Evolutionary conservation across 805 yeast genomes (phyloP), one percentile per base, ranked within the genome.

Genomic region (Komagataella ulmi): DNA sequence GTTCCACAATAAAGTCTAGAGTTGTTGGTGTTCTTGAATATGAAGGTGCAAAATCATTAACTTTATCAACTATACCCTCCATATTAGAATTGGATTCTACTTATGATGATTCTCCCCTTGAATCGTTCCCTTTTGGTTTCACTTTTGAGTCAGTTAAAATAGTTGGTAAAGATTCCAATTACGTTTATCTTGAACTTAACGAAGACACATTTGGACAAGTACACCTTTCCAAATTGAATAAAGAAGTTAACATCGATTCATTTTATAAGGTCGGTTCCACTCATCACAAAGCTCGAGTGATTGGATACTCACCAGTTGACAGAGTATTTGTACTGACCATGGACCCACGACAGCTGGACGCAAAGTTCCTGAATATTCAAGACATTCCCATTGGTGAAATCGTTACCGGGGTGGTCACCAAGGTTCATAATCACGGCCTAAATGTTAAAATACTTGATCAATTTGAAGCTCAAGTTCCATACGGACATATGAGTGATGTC

Each of bases 91-190:
- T 73, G 50, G 55, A 53, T 18, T 49, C 24, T 30, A 51, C 46
- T 24, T 46, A 51, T 12, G 48, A 36, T 19, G 51, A 52, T 21
- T 65, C 72, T 21, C 76, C 77, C 17, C 59, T 81, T 49, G 82
- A 79, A 50, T 83, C 90, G 0, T 83, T 85, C 68, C 88, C 93
- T 24, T 65, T 83, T 46, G 98, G 99, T n/a, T 81, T 82, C 56
- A 69, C 71, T 18, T 72, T 83, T 50, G 83, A 81, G 1, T 66
- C 67, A 2, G 85, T 80, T 44, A 76, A 75, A 24, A 75, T 89
- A 24, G 69, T 74, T 50, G 87, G 85, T 44, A 69, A 74, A 50
- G 88, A 83, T 59, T 59, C 75, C 1, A 69, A 73, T 50, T 84
- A 76, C 59, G 62, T 83, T 36, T 80, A 74, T 55, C 78, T 80